Conservation (phyloP, 768 basidiomycete species). For the Lyophyllum decastes region DNA sequence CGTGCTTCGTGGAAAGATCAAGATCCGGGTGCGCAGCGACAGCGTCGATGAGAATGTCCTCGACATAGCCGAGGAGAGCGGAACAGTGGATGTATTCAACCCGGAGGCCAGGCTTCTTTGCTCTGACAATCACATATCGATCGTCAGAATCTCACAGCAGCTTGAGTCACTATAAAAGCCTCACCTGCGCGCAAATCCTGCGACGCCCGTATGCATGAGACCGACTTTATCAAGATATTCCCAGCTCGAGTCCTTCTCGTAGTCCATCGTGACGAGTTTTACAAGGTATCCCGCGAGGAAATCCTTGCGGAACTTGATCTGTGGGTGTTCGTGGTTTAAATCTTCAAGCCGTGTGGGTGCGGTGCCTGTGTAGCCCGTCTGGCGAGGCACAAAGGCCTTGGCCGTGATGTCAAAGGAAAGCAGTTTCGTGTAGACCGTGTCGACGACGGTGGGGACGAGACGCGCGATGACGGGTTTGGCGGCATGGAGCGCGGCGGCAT, state of each 20-base stretch:
- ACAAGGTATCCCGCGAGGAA: conserved; percentile 33
- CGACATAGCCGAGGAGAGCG: conserved; percentile 45
- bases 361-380: conserved; percentile 42
- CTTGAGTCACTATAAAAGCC: neutral
- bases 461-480: conserved; percentile 42
- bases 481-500: conserved; percentile 42
- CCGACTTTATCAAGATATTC: conserved; percentile 51
- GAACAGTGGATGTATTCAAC: conserved; percentile 39
- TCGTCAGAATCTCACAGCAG: neutral
- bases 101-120: conserved; percentile 32
- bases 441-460: conserved; percentile 43
- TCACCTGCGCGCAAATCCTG: conserved; percentile 44
- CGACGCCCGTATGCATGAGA: conserved; percentile 49
- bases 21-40: conserved; percentile 41
- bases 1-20: conserved; percentile 36
- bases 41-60: conserved; percentile 42
- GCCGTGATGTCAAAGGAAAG: conserved; percentile 44
- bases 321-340: conserved; percentile 37
- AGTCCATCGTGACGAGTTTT: conserved; percentile 46
- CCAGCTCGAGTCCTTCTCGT: conserved; percentile 41
- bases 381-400: conserved; percentile 35
- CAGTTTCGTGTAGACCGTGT: conserved; percentile 47
- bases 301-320: conserved; percentile 49
- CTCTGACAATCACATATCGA: conserved; percentile 16
- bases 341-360: conserved; percentile 37